Percentiles rank a stretch among this genome's conserved stretches.
Evolutionary conservation across 306 rosid species (phyloP).

Genomic region (Argentina anserina): DNA sequence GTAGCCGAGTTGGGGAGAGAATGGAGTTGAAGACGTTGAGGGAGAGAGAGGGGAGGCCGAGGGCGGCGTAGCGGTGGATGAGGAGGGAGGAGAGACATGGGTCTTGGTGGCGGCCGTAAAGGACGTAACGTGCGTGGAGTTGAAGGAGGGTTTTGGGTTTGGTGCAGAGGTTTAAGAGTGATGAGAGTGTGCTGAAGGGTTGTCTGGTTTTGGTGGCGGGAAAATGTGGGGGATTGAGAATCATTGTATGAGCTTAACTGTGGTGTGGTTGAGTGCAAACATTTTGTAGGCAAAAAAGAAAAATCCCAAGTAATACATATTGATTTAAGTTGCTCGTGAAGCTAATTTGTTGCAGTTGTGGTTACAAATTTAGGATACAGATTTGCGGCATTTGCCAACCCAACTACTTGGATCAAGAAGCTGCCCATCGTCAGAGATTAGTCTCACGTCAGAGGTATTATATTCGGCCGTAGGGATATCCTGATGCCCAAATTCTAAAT

Average conservation of each 20-base stretch:
- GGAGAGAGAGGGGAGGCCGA: slow-evolving; percentile 42
- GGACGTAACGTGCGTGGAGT: slow-evolving; percentile 66
- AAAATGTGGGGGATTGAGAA: slow-evolving; percentile 25
- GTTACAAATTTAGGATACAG: too few species aligned
- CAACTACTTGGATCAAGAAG: too few species aligned
- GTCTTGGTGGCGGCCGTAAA: slow-evolving; percentile 67
- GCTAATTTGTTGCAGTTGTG: too few species aligned
- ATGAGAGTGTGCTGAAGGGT: slow-evolving; percentile 37
- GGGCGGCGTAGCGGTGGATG: slow-evolving; percentile 51
- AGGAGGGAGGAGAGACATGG: slow-evolving; percentile 53
- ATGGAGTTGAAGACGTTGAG: slow-evolving; percentile 41
- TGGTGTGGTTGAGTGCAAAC: neutral
- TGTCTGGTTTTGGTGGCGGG: slow-evolving; percentile 37
- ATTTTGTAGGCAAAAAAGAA: too few species aligned
- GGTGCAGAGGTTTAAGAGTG: slow-evolving; percentile 53
- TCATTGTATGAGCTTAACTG: slow-evolving; percentile 9
- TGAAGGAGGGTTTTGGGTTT: slow-evolving; percentile 52
- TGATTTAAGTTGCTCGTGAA: too few species aligned
- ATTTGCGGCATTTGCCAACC: too few species aligned
- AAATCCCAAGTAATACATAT: too few species aligned
- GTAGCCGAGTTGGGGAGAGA: slow-evolving; percentile 32
- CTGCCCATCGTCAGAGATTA: too few species aligned
- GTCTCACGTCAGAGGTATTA: too few species aligned
- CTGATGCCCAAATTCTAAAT: too few species aligned
- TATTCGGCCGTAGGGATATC: too few species aligned